Percentiles rank a stretch among this genome's conserved stretches.
Conservation (phyloP, 371 early-diverging fungal species). For the Parasitella parasitica region DNA sequence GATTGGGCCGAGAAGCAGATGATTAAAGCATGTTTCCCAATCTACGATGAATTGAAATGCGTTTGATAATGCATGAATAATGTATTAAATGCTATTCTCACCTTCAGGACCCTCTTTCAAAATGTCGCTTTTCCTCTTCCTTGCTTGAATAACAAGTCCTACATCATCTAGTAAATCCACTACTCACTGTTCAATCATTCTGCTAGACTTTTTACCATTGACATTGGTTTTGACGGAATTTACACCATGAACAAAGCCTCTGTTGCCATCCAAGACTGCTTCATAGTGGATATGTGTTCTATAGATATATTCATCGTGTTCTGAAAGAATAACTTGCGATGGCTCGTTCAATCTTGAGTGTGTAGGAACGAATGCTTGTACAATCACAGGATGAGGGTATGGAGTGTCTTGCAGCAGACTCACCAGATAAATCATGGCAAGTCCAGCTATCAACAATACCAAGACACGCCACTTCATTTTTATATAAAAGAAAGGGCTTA, state of each 20-base stretch:
- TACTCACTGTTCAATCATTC: neutral
- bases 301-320: conserved; percentile 29
- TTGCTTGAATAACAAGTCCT: conserved; percentile 21
- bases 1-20: conserved; percentile 34
- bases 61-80: neutral
- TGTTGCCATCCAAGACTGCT: neutral
- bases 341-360: conserved; percentile 8
- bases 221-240: conserved; percentile 18
- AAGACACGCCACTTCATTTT: conserved; percentile 52
- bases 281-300: conserved; percentile 39
- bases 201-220: conserved; percentile 13
- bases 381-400: conserved; percentile 38
- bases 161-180: too few relatives aligned
- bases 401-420: conserved; percentile 43
- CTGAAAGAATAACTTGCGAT: conserved; percentile 23
- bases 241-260: conserved; percentile 15
- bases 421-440: conserved; percentile 41
- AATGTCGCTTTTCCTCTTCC: conserved; percentile 10
- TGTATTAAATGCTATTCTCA: neutral
- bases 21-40: conserved; percentile 33
- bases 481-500: neutral
- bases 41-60: neutral
- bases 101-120: neutral
- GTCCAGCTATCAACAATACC: conserved; percentile 31
- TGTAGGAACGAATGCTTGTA: conserved; percentile 11